Evolutionary conservation across 176 grass and related monocot species (phyloP).

Genomic region (Carex kokanica): DNA sequence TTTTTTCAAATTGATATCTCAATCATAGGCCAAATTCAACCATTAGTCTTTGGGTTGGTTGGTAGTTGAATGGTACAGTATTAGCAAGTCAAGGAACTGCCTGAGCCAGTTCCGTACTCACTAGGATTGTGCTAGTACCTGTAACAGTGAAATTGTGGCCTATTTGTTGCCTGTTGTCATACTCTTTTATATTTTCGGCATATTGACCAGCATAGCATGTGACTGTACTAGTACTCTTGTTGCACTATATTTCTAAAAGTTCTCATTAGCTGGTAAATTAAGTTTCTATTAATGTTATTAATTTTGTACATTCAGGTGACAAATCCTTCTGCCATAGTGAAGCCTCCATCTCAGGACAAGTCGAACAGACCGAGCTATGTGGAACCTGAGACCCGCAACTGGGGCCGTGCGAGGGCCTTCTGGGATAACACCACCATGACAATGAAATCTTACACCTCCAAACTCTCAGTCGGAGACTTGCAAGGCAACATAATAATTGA

Average conservation of each 20-base stretch:
- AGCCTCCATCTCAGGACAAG: neutral
- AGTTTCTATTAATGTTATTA: neutral
- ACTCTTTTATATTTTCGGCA: neutral
- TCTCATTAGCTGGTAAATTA: neutral
- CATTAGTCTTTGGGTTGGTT: neutral
- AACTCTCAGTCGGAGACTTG: conserved; percentile 19
- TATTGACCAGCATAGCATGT: neutral
- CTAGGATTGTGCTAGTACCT: neutral
- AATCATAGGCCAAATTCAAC: neutral
- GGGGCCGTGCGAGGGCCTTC: conserved; percentile 9
- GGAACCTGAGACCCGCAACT: conserved; percentile 1
- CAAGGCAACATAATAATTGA: conserved; percentile 55
- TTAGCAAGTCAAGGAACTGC: neutral
- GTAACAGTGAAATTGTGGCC: neutral
- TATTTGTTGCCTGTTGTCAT: neutral
- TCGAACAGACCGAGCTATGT: neutral
- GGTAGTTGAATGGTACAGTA: conserved; percentile 1
- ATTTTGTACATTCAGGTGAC: neutral
- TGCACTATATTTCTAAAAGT: neutral
- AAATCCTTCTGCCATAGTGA: conserved; percentile 12
- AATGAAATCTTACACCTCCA: conserved; percentile 50
- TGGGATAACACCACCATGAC: conserved; percentile 23
- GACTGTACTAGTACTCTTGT: neutral
- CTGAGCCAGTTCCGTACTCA: neutral
- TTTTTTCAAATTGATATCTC: neutral